phyloP scores from a whole-genome alignment of 495 filamentous ascomycete genomes.

The Thermochaetoides thermophila region DNA sequence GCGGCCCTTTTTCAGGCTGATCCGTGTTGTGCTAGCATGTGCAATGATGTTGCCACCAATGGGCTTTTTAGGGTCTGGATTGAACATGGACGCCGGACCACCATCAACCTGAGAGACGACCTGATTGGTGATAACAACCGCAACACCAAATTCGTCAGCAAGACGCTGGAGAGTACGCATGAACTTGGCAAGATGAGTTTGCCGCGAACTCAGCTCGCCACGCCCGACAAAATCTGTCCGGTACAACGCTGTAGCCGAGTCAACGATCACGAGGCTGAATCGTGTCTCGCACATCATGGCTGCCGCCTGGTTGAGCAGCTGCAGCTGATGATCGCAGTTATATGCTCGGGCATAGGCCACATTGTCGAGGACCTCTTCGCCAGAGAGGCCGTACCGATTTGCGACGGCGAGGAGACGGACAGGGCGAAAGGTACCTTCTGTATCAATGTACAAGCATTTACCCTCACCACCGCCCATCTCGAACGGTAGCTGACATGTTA shows the following conservation, averaged over 20 bases:
- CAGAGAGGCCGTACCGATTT: slow-evolving; percentile 82
- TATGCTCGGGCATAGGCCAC: slow-evolving; percentile 95
- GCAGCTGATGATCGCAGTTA: slow-evolving; percentile 94
- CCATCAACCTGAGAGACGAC: slow-evolving; percentile 97
- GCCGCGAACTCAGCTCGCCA: slow-evolving; percentile 77
- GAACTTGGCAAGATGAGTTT: slow-evolving; percentile 93
- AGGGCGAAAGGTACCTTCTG: slow-evolving; percentile 91
- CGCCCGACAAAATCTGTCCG: slow-evolving; percentile 90
- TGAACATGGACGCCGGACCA: slow-evolving; percentile 92
- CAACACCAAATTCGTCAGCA: slow-evolving; percentile 95
- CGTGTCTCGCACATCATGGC: slow-evolving; percentile 99
- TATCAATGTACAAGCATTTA: slow-evolving; percentile 98
- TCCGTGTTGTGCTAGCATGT: slow-evolving; percentile 78
- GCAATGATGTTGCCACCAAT: slow-evolving; percentile 99
- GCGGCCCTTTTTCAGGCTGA: slow-evolving; percentile 88
- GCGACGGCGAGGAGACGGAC: slow-evolving; percentile 83
- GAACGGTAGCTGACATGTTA: slow-evolving; percentile 93
- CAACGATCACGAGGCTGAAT: slow-evolving; percentile 88
- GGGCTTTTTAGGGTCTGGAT: slow-evolving; percentile 96
- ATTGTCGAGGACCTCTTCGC: slow-evolving; percentile 95
- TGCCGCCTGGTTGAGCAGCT: slow-evolving; percentile 85
- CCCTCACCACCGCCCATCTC: slow-evolving; percentile 98
- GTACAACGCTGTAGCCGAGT: slow-evolving; percentile 88
- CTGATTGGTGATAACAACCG: slow-evolving; percentile 97
- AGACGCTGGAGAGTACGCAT: slow-evolving; percentile 87